Conservation (phyloP, 1,284 basidiomycete species). For the Chalciporus sp. region DNA sequence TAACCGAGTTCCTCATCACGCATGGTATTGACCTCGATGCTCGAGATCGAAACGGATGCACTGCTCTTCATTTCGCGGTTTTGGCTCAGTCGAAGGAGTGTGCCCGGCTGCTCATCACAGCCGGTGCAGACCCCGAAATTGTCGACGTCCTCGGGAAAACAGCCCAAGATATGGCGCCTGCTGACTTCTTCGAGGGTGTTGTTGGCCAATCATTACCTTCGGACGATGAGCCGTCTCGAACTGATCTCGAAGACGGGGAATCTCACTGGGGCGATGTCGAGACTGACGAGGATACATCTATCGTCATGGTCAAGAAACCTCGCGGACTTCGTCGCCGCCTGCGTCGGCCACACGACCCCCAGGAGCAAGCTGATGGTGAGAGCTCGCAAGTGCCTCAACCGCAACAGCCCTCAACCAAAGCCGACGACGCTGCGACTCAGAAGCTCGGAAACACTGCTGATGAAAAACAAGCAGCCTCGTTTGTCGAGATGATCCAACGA, state of each 20-base stretch:
- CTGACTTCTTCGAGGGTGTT: conserved; percentile 57
- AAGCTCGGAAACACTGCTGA: conserved; percentile 40
- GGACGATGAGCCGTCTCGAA: conserved; percentile 33
- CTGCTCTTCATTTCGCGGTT: conserved; percentile 87
- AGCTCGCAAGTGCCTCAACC: conserved; percentile 1
- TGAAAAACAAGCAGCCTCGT: conserved; percentile 69
- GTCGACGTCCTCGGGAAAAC: conserved; percentile 80
- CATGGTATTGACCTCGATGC: conserved; percentile 81
- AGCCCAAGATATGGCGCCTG: conserved; percentile 73
- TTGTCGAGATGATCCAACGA: conserved; percentile 73
- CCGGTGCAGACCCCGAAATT: conserved; percentile 80
- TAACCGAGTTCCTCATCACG: conserved; percentile 74
- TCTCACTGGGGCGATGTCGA: conserved; percentile 70
- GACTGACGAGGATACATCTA: conserved; percentile 56
- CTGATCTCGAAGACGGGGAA: conserved; percentile 53
- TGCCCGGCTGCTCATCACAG: conserved; percentile 68
- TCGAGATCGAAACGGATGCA: conserved; percentile 89
- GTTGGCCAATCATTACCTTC: conserved; percentile 23
- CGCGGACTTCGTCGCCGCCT: conserved; percentile 36
- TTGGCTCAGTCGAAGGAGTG: conserved; percentile 70
- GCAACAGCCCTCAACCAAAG: conserved; percentile 22
- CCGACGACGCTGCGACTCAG: conserved; percentile 22
- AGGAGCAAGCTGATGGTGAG: conserved; percentile 26
- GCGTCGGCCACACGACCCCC: conserved; percentile 33
- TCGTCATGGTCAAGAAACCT: conserved; percentile 35